These are phyloP conservation scores for Aspergillus sp. DNA, from an alignment of 2,329 filamentous ascomycete species.

Conservation along the genomic window DNA sequence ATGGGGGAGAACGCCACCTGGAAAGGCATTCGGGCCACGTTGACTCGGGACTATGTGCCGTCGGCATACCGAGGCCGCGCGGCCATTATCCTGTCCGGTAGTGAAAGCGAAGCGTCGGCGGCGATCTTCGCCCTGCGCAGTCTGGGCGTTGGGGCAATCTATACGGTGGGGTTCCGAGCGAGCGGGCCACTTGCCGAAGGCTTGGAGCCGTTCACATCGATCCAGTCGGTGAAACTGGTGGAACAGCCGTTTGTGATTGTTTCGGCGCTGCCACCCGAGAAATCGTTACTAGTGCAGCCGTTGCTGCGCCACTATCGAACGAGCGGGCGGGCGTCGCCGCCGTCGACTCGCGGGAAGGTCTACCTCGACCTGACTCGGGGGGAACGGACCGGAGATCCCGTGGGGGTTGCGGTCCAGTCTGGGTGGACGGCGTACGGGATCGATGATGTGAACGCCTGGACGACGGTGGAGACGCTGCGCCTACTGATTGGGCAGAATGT, in stretches of 20 bases:
- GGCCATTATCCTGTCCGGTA: constrained; percentile 71
- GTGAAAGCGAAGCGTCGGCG: constrained; percentile 72
- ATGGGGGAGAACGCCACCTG: constrained; percentile 80
- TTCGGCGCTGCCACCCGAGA: constrained; percentile 74
- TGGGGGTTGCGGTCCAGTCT: constrained; percentile 67
- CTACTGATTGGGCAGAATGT: constrained; percentile 83
- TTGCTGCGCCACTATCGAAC: constrained; percentile 69
- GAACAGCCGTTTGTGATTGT: constrained; percentile 80
- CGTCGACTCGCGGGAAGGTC: constrained; percentile 57
- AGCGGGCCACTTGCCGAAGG: constrained; percentile 58
- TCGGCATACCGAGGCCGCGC: constrained; percentile 75
- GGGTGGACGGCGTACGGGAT: constrained; percentile 79
- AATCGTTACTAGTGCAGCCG: constrained; percentile 75
- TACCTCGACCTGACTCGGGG: constrained; percentile 77
- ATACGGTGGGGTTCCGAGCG: constrained; percentile 78
- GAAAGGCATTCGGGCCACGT: constrained; percentile 79
- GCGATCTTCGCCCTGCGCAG: constrained; percentile 76
- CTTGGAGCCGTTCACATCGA: constrained; percentile 63
- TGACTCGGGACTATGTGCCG: constrained; percentile 78
- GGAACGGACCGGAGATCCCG: constrained; percentile 66
- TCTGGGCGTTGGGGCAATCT: constrained; percentile 73
- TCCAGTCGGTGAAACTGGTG: constrained; percentile 78
- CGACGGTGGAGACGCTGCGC: constrained; percentile 76
- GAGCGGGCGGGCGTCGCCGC: constrained; percentile 38
- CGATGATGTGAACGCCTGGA: constrained; percentile 79